Evolutionary conservation across 768 basidiomycete species (phyloP).

Genomic region (Agaricus bisporus): DNA sequence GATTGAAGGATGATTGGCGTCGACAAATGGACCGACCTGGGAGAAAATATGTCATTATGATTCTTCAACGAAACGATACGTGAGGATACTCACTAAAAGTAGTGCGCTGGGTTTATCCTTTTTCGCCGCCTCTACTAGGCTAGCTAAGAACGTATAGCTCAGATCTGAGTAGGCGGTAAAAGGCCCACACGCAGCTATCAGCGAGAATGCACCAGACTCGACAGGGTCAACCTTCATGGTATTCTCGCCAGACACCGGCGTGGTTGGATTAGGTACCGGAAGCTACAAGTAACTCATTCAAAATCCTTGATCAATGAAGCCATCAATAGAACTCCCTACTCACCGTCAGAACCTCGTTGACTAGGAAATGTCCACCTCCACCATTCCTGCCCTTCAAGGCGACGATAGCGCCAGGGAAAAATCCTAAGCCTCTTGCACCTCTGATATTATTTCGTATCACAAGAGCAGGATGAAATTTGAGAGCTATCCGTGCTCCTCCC

Average conservation of each 20-base stretch:
- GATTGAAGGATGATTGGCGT: slow-evolving; percentile 67
- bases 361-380: slow-evolving; percentile 82
- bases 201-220: slow-evolving; percentile 25
- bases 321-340: slow-evolving; percentile 19
- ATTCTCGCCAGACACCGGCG: slow-evolving; percentile 18
- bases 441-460: slow-evolving; percentile 58
- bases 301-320: not conserved
- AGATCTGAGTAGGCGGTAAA: slow-evolving; percentile 79
- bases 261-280: slow-evolving; percentile 49
- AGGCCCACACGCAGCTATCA: slow-evolving; percentile 80
- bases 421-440: slow-evolving; percentile 58
- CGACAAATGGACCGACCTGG: slow-evolving; percentile 91
- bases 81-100: slow-evolving; percentile 52
- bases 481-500: slow-evolving; percentile 56
- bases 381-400: slow-evolving; percentile 88
- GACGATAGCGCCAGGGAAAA: slow-evolving; percentile 88
- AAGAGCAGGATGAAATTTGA: slow-evolving; percentile 64
- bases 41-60: not conserved
- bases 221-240: slow-evolving; percentile 29
- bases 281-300: slow-evolving; percentile 34
- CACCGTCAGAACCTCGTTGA: slow-evolving; percentile 77
- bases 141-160: slow-evolving; percentile 63
- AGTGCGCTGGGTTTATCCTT: slow-evolving; percentile 66
- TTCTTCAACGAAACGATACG: not conserved
- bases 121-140: slow-evolving; percentile 57